These are phyloP conservation scores for Bipolaris bicolor DNA, from an alignment of 2,329 filamentous ascomycete species.

Conservation along the genomic window DNA sequence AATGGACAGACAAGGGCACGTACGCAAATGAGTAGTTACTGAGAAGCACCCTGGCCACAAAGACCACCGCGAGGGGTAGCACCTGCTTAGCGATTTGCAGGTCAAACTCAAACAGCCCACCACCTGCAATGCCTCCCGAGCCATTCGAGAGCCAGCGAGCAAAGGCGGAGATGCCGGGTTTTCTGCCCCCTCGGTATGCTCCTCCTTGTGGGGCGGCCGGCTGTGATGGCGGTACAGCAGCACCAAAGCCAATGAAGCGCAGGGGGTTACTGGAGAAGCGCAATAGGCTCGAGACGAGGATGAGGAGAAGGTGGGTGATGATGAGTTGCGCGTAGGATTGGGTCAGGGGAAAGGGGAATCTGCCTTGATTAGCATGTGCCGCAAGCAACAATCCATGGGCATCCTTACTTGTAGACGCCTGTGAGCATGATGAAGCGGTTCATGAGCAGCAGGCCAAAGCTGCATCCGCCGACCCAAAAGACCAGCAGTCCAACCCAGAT, in stretches of 20 bases:
- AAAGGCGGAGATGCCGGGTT: constrained; percentile 33
- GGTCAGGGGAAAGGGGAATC: constrained; percentile 61
- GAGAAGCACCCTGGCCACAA: constrained; percentile 58
- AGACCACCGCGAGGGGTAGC: constrained; percentile 58
- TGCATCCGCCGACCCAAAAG: constrained; percentile 56
- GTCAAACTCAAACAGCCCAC: constrained; percentile 61
- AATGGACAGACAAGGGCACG: constrained; percentile 10
- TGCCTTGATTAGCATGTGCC: constrained; percentile 35
- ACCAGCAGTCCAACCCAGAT: constrained; percentile 56
- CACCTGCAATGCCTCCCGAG: constrained; percentile 59
- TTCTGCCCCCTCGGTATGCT: constrained; percentile 37
- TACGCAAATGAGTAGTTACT: constrained; percentile 63
- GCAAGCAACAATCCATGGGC: not conserved
- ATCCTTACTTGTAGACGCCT: constrained; percentile 52
- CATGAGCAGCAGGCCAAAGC: constrained; percentile 57
- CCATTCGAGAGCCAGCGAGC: constrained; percentile 49
- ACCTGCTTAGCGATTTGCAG: constrained; percentile 55
- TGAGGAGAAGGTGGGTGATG: constrained; percentile 57
- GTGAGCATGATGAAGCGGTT: constrained; percentile 60
- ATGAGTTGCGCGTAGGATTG: constrained; percentile 59
- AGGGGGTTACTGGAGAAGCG: constrained; percentile 53
- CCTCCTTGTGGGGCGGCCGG: constrained; percentile 42
- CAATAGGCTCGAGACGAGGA: constrained; percentile 57
- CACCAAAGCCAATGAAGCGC: constrained; percentile 51
- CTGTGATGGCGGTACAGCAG: constrained; percentile 54